Conservation (phyloP, 352 stramenopile genomes). For the Pythium phragmiticola region DNA sequence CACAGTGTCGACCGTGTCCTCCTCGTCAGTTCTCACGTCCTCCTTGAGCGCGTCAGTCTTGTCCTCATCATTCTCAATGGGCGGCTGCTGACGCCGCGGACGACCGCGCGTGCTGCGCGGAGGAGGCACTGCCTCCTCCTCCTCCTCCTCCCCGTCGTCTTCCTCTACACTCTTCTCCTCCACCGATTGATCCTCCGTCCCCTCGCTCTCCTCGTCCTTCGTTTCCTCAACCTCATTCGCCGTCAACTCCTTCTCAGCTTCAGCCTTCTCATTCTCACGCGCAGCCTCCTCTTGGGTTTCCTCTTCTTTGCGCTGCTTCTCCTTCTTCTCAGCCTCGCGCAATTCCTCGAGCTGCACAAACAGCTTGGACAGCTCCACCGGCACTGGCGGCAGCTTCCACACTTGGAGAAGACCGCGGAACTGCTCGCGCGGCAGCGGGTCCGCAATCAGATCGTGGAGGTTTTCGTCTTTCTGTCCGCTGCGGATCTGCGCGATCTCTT, state of each 20-base stretch:
- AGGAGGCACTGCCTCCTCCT: constrained; percentile 3
- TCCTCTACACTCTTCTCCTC: constrained; percentile 8
- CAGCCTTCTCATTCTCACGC: constrained; percentile 8
- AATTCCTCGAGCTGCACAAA: constrained; percentile 43
- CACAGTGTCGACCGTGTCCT: background rate
- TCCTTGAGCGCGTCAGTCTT: background rate
- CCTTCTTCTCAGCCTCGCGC: constrained; percentile 8
- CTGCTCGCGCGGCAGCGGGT: constrained; percentile 42
- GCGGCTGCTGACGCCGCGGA: constrained; percentile 5
- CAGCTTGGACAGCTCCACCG: constrained; percentile 40
- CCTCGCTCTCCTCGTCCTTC: background rate
- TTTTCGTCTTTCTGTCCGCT: constrained; percentile 36
- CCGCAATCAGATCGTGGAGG: constrained; percentile 38
- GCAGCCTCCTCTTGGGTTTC: background rate
- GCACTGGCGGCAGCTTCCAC: constrained; percentile 40
- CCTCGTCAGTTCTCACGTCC: background rate
- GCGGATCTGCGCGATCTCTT: constrained; percentile 47
- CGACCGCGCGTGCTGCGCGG: background rate
- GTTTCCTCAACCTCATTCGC: constrained; percentile 4
- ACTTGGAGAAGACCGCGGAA: constrained; percentile 49
- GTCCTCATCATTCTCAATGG: constrained; percentile 7
- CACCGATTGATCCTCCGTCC: background rate
- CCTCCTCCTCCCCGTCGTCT: background rate
- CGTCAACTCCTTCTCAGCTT: constrained; percentile 7
- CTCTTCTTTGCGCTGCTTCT: constrained; percentile 7